Evolutionary conservation across 2,329 filamentous ascomycete genomes (phyloP), one percentile per base, ranked within the genome.

Genomic region (Exophiala sideris): DNA sequence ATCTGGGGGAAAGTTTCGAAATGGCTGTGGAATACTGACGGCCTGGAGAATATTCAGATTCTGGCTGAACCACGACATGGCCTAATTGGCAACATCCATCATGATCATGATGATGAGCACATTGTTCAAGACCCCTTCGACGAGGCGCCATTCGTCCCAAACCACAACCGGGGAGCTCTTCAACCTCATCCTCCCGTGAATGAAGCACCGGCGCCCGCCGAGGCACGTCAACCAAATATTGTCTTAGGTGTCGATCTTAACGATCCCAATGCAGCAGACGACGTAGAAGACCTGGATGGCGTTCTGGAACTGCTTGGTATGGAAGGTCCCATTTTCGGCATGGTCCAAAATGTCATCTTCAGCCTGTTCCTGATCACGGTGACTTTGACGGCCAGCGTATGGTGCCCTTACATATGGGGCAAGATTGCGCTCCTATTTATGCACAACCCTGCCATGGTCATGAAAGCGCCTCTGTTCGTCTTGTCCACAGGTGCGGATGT

Each of bases 221-320:
- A 47, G 8, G 35, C 44, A 16, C 54, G 21, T 40, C 83, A 83
- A 48, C 86, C 81, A 41, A 85, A 82, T n/a, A 80, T 79, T 16
- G 83, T 81, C 45, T 84, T 82, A 12, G 87, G 81, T 7, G 75
- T 92, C 34, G 89, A 96, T 64, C 66, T 75, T 10, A 82, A 84
- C 42, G 82, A 85, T 57, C 74, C 69, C 44, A 76, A 80, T 60
- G 75, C 72, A n/a, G 69, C 74, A 12, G 77, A 79, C 40, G 88
- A 96, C 62, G 88, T 88, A 8, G 94, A 99, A 71, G 94, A 99
- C 66, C 84, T 99, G 12, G 94, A 99, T 68, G 94, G 94, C 0
- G 89, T 99, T 48, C 85, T 99, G 76, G 94, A 99, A 69, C 82
- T 99, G 12, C 87, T 99, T 55, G 94, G 94, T 35, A 95, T 99